Evolutionary conservation across 1,139 yeast genomes (phyloP).

Genomic region (Magnusiomyces suaveolens): DNA sequence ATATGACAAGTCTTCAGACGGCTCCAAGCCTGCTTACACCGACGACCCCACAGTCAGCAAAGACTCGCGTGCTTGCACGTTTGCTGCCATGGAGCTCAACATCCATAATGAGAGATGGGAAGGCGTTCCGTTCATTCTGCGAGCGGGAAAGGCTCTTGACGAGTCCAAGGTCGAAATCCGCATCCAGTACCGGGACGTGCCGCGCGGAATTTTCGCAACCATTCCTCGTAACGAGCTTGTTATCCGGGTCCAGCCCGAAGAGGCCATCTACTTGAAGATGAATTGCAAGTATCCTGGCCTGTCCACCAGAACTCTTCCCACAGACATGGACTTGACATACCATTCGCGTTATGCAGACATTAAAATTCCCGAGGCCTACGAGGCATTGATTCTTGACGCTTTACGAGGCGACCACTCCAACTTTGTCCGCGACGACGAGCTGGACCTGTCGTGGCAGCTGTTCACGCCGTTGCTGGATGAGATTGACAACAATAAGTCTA

Average conservation of each 20-base stretch:
- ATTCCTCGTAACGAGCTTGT: slow-evolving; percentile 90
- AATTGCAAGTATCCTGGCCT: slow-evolving; percentile 92
- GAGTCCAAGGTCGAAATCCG: slow-evolving; percentile 88
- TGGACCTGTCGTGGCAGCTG: slow-evolving; percentile 84
- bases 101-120: slow-evolving; percentile 95
- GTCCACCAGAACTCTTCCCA: slow-evolving; percentile 66
- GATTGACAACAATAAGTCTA: slow-evolving; percentile 48
- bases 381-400: slow-evolving; percentile 86
- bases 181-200: slow-evolving; percentile 80
- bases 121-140: slow-evolving; percentile 89
- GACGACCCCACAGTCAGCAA: slow-evolving; percentile 88
- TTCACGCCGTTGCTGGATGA: slow-evolving; percentile 83
- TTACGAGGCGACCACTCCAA: slow-evolving; percentile 89
- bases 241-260: slow-evolving; percentile 87
- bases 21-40: slow-evolving; percentile 76
- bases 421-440: slow-evolving; percentile 95
- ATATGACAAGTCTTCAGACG: slow-evolving; percentile 75
- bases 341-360: slow-evolving; percentile 71
- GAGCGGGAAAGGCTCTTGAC: slow-evolving; percentile 94
- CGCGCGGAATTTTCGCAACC: slow-evolving; percentile 69
- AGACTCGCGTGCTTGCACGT: slow-evolving; percentile 81
- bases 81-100: slow-evolving; percentile 70
- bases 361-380: slow-evolving; percentile 91
- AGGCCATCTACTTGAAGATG: slow-evolving; percentile 84
- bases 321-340: slow-evolving; percentile 87